A percentile compares a stretch with the other conserved stretches of the same genome.
phyloP scores from a whole-genome alignment of 2,329 filamentous ascomycete genomes.

The Trichoderma sp. region DNA sequence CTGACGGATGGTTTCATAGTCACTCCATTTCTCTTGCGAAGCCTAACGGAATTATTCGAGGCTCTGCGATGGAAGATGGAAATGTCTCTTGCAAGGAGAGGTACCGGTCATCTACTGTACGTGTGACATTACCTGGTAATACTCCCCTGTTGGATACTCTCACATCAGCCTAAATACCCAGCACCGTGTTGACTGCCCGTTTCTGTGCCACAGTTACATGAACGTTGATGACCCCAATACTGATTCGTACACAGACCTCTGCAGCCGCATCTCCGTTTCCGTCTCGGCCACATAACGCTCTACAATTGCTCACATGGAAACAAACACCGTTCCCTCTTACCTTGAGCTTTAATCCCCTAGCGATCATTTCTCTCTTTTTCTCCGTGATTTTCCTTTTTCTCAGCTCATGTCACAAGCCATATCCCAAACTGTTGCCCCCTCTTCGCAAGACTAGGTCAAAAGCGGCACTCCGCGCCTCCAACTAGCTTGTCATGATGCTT shows the following conservation, averaged over 20 bases:
- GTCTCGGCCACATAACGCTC: not conserved
- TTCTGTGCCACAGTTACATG: not conserved
- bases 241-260: not conserved
- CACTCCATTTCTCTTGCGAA: not conserved
- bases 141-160: not conserved
- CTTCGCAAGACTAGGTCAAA: slow-evolving; percentile 11
- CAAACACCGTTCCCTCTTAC: not conserved
- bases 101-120: not conserved
- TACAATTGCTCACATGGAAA: not conserved
- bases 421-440: not conserved
- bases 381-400: not conserved
- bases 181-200: not conserved
- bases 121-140: not conserved
- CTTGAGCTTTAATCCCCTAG: not conserved
- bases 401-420: not conserved
- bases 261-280: not conserved
- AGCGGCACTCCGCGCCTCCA: slow-evolving; percentile 20
- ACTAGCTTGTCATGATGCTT: slow-evolving; percentile 39
- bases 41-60: not conserved
- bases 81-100: not conserved
- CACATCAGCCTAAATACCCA: slow-evolving; percentile 5
- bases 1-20: not conserved
- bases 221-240: not conserved
- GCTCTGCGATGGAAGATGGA: not conserved
- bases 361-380: not conserved